These are phyloP conservation scores for Polyrhizophydium stewartii DNA, from an alignment of 371 early-diverging fungal species.

Conservation along the genomic window DNA sequence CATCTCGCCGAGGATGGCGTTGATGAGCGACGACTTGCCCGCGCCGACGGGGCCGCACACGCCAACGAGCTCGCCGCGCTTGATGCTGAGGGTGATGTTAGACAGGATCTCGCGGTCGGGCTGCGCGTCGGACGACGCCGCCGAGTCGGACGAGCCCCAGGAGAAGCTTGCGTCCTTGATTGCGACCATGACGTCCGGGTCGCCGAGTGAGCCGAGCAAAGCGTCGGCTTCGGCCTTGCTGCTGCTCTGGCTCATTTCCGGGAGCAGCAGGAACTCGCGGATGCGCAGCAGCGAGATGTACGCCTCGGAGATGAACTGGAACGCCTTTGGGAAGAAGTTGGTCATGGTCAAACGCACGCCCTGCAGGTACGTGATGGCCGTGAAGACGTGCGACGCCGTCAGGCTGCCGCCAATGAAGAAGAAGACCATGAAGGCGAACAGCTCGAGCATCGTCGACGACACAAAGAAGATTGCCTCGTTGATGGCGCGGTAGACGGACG, in stretches of 20 bases:
- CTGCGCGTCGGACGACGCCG: background rate
- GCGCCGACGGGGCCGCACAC: constrained; percentile 20
- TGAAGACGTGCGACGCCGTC: constrained; percentile 34
- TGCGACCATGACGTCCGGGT: constrained; percentile 8
- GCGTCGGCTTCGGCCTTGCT: background rate
- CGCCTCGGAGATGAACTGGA: constrained; percentile 22
- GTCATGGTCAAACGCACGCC: constrained; percentile 26
- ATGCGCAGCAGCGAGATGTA: constrained; percentile 24
- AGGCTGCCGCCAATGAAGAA: constrained; percentile 27
- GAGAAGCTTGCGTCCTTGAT: constrained; percentile 19
- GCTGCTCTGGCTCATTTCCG: constrained; percentile 14
- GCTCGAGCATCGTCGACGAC: constrained; percentile 21
- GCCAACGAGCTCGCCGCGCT: constrained; percentile 1
- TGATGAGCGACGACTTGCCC: constrained; percentile 27
- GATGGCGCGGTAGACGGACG: constrained; percentile 28
- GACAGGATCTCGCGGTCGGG: background rate
- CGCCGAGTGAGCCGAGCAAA: constrained; percentile 8
- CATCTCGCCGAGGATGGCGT: constrained; percentile 8
- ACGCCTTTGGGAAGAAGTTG: constrained; percentile 30
- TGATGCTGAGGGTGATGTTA: constrained; percentile 7
- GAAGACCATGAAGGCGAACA: constrained; percentile 26
- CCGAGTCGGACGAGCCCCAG: constrained; percentile 3
- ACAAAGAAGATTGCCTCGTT: constrained; percentile 37
- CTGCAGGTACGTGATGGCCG: constrained; percentile 26
- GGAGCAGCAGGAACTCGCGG: constrained; percentile 24